Conservation (phyloP, 2,329 filamentous ascomycete species). For the Trichoderma arundinaceum region DNA sequence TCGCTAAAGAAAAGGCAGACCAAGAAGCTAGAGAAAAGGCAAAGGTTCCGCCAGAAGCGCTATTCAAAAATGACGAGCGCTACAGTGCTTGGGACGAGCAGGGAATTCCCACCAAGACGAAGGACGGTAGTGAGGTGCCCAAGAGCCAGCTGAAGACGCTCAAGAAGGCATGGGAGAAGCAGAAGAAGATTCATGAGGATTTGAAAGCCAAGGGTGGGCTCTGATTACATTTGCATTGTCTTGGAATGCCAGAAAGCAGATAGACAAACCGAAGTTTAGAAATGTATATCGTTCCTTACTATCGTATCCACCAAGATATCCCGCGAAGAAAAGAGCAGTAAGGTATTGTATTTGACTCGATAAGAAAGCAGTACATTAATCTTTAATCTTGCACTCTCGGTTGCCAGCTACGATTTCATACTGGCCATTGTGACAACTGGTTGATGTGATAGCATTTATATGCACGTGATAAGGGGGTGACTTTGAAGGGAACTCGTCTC, state of each 20-base stretch:
- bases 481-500: background rate
- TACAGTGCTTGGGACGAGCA: slow-evolving; percentile 83
- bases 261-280: slow-evolving; percentile 13
- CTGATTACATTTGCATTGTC: background rate
- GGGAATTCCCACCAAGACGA: slow-evolving; percentile 78
- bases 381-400: background rate
- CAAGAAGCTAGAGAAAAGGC: slow-evolving; percentile 63
- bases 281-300: background rate
- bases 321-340: background rate
- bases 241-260: background rate
- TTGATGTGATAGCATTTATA: background rate
- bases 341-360: no score
- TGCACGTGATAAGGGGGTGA: slow-evolving; percentile 14
- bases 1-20: slow-evolving; percentile 57
- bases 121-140: slow-evolving; percentile 77
- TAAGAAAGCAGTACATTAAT: background rate
- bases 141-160: slow-evolving; percentile 83
- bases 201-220: slow-evolving; percentile 44
- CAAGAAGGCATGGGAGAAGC: slow-evolving; percentile 86
- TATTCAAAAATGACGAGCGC: slow-evolving; percentile 62
- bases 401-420: background rate
- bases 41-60: slow-evolving; percentile 58
- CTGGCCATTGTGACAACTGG: background rate
- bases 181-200: slow-evolving; percentile 83
- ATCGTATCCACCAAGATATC: background rate